phyloP scores from a whole-genome alignment of 1,284 basidiomycete species.

The Cutaneotrichosporon daszewskae region DNA sequence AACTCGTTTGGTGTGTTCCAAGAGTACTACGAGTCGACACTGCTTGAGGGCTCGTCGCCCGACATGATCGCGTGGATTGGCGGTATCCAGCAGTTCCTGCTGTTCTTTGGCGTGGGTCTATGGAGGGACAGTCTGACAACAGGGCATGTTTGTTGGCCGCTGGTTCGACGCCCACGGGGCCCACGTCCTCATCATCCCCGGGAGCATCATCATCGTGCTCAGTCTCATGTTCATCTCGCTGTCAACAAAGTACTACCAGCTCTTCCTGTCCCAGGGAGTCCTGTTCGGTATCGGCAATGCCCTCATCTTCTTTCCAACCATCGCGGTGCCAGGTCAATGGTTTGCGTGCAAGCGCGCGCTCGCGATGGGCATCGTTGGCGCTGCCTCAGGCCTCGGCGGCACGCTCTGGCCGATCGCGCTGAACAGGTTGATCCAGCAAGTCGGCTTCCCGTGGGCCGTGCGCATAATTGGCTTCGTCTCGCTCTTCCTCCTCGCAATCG shows the following conservation, averaged over 20 bases:
- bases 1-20: slow-evolving; percentile 32
- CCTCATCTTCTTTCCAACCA: slow-evolving; percentile 52
- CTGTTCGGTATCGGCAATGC: slow-evolving; percentile 35
- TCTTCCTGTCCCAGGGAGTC: slow-evolving; percentile 24
- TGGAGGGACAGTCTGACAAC: too few species aligned
- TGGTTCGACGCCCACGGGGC: slow-evolving; percentile 25
- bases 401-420: slow-evolving; percentile 33
- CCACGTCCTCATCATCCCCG: slow-evolving; percentile 49
- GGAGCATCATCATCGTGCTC: slow-evolving; percentile 50
- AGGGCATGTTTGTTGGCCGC: slow-evolving; percentile 41
- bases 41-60: slow-evolving; percentile 16
- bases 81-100: slow-evolving; percentile 58
- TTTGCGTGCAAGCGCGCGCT: slow-evolving; percentile 33
- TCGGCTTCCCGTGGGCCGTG: slow-evolving; percentile 26
- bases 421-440: slow-evolving; percentile 23
- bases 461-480: slow-evolving; percentile 25
- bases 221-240: slow-evolving; percentile 42
- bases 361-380: slow-evolving; percentile 28
- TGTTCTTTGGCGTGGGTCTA: slow-evolving; percentile 41
- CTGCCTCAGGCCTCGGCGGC: slow-evolving; percentile 41
- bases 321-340: slow-evolving; percentile 54
- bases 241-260: slow-evolving; percentile 59
- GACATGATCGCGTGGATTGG: slow-evolving; percentile 60
- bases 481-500: slow-evolving; percentile 19
- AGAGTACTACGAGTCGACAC: slow-evolving; percentile 25